Percentiles rank a stretch among this genome's conserved stretches.
phyloP scores from a whole-genome alignment of 2,329 filamentous ascomycete genomes.

The Lecanicillium sp. region DNA sequence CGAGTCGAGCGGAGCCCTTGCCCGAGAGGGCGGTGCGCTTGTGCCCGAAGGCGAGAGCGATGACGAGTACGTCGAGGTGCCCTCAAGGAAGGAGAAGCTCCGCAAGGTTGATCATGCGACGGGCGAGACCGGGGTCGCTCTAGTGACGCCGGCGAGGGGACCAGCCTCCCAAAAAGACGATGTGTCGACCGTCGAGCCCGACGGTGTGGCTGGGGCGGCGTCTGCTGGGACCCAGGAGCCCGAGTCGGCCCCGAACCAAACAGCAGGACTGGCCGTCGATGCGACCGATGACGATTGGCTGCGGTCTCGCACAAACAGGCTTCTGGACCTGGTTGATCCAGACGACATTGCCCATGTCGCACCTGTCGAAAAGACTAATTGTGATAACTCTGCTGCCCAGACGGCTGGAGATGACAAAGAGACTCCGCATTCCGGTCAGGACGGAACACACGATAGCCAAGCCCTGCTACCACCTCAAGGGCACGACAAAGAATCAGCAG shows the following conservation, averaged over 20 bases:
- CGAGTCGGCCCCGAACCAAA: slow-evolving; percentile 21
- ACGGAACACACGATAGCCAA: slow-evolving; percentile 23
- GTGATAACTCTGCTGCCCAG: not conserved
- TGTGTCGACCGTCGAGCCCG: not conserved
- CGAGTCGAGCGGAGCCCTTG: slow-evolving; percentile 17
- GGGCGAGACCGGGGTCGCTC: slow-evolving; percentile 16
- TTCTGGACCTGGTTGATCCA: slow-evolving; percentile 78
- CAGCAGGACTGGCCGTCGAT: slow-evolving; percentile 24
- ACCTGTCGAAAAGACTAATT: slow-evolving; percentile 9
- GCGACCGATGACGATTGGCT: slow-evolving; percentile 86
- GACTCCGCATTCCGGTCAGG: slow-evolving; percentile 25
- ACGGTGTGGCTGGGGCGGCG: slow-evolving; percentile 5
- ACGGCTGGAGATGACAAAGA: slow-evolving; percentile 18
- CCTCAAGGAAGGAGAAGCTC: slow-evolving; percentile 46
- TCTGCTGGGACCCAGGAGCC: slow-evolving; percentile 15
- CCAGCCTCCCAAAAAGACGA: not conserved
- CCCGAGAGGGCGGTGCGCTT: slow-evolving; percentile 27
- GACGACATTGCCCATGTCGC: slow-evolving; percentile 41
- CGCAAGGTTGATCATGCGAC: slow-evolving; percentile 27
- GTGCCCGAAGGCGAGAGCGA: slow-evolving; percentile 57
- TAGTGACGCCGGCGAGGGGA: slow-evolving; percentile 1
- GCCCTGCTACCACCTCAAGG: slow-evolving; percentile 21
- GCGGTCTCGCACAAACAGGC: slow-evolving; percentile 76
- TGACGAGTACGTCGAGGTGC: slow-evolving; percentile 66
- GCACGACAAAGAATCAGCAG: slow-evolving; percentile 32